These are phyloP conservation scores for Fusarium abutilonis DNA, from an alignment of 2,329 filamentous ascomycete species.

Conservation along the genomic window DNA sequence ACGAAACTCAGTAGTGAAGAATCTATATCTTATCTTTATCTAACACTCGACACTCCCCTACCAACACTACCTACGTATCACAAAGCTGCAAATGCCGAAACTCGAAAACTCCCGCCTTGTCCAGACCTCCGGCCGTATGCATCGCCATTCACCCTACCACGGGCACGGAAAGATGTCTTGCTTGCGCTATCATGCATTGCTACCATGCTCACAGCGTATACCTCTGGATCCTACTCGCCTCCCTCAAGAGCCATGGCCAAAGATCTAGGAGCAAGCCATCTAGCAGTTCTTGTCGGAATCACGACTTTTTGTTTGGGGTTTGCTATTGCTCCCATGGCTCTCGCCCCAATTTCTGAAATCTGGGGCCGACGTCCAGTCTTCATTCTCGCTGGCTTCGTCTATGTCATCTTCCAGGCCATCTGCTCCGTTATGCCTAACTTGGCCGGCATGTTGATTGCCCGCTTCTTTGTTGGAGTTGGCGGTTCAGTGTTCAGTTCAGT, in stretches of 20 bases:
- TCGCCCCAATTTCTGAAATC: constrained; percentile 89
- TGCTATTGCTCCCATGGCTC: constrained; percentile 82
- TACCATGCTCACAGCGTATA: constrained; percentile 81
- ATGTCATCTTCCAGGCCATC: constrained; percentile 74
- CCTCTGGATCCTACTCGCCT: constrained; percentile 82
- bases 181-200: constrained; percentile 79
- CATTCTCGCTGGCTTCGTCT: constrained; percentile 75
- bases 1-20: constrained; percentile 24
- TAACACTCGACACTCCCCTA: constrained; percentile 54
- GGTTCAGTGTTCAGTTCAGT: constrained; percentile 85
- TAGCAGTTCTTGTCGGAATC: constrained; percentile 78
- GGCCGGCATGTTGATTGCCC: constrained; percentile 76
- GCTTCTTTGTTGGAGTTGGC: constrained; percentile 82
- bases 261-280: constrained; percentile 71
- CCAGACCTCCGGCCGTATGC: constrained; percentile 74
- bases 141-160: constrained; percentile 79
- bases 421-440: constrained; percentile 77
- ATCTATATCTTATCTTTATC: constrained; percentile 54
- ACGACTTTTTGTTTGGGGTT: constrained; percentile 87
- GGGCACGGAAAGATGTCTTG: constrained; percentile 73
- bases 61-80: constrained; percentile 45
- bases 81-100: constrained; percentile 19
- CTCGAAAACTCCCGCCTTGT: constrained; percentile 59
- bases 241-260: constrained; percentile 70
- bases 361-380: constrained; percentile 89